A percentile compares a stretch with the other conserved stretches of the same genome.
Evolutionary conservation across 192 early-diverging fungal genomes (phyloP).

Genomic region (Rhizophagus clarus): DNA sequence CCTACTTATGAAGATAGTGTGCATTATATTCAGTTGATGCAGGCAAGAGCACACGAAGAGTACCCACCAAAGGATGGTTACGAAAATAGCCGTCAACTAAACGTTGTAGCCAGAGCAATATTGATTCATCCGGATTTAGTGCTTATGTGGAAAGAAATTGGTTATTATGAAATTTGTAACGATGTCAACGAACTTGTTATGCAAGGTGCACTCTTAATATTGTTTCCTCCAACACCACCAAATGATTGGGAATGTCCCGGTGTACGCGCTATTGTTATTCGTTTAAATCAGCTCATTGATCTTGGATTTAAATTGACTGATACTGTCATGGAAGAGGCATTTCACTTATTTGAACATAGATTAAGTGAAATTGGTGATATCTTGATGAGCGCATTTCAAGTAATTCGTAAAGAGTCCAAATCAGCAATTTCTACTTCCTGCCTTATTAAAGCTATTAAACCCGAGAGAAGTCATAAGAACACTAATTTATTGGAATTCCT

Average conservation of each 20-base stretch:
- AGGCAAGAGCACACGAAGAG: neutral
- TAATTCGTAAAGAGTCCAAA: neutral
- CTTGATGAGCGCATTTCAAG: neutral
- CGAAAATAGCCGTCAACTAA: slow-evolving; percentile 14
- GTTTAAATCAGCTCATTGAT: neutral
- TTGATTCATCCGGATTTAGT: slow-evolving; percentile 16
- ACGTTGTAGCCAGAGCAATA: slow-evolving; percentile 19
- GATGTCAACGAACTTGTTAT: slow-evolving; percentile 29
- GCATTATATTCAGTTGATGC: neutral
- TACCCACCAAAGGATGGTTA: slow-evolving; percentile 15
- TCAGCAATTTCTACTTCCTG: neutral
- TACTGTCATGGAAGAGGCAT: slow-evolving; percentile 7
- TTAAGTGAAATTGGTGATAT: slow-evolving; percentile 15
- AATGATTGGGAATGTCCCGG: neutral
- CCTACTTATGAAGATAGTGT: neutral
- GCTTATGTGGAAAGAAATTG: neutral
- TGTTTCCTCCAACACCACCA: slow-evolving; percentile 3
- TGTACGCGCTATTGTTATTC: neutral
- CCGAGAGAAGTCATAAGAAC: neutral
- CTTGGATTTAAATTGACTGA: slow-evolving; percentile 23
- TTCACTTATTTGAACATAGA: slow-evolving; percentile 18
- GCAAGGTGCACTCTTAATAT: neutral
- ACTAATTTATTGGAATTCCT: slow-evolving; percentile 6
- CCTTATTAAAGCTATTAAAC: neutral
- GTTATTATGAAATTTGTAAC: slow-evolving; percentile 5